Evolutionary conservation across 768 basidiomycete genomes (phyloP), one percentile per base, ranked within the genome.

Genomic region (Thelephora ganbajun): DNA sequence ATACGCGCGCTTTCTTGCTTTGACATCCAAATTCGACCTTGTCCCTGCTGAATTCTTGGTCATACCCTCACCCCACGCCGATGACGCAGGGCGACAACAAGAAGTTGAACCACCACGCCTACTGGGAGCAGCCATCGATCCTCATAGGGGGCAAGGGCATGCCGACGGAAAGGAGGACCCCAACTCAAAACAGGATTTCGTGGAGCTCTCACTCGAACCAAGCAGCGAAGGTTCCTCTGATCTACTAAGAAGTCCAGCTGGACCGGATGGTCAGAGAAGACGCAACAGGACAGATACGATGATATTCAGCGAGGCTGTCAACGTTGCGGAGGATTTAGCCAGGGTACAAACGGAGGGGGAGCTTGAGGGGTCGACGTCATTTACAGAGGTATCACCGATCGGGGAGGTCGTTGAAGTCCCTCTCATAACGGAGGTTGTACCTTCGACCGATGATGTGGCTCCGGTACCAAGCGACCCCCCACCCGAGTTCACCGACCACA

Each of bases 1-100:
- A 2, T 93, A 94, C 58, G 82, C 83, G 33, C 83, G 92, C 56
- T 94, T 94, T 69, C 74, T 92, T 48, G 82, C 81, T 11, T 76
- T 94, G 49, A 83, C 84, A 6, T 70, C 73, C 50, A 77, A 77
- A 58, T 93, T 84, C 65, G 79, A 83, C 50, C 70, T 96, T 41
- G 89, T 94, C 0, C 84, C 86, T 0, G 56, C 72, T 19, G 87
- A 89, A 48, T 88, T 93, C 61, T 72, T 93, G 39, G 83, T 89
- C 58, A 88, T 88, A 43, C 86, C 85, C 0, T 64, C 74, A 13
- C 61, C 62, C 23, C 59, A 65, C 16, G 57, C 59, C 0, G 50
- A 55, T 48, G 59, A 50, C 30, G 48, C 46, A 3, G 51, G 49
- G 18, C 46, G 48, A n/a, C 19, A 13, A 9, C 46, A 50, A 4